A percentile compares a stretch with the other conserved stretches of the same genome.
Evolutionary conservation across 1,284 basidiomycete genomes (phyloP).

Genomic region (Wolfiporia cocos): DNA sequence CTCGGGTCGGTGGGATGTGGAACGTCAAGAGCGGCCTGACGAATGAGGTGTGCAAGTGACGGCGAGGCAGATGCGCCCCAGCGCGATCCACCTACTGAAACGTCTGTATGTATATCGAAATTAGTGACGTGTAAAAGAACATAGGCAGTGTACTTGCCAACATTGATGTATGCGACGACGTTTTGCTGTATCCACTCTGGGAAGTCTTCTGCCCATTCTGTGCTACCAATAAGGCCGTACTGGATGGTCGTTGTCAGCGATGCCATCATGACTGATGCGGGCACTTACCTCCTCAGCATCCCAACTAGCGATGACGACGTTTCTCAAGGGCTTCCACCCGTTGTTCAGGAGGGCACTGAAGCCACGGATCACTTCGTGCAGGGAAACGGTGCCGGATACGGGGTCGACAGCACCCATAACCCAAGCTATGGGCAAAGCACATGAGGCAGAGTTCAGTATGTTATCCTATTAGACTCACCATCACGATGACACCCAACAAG

Average conservation of each 20-base stretch:
- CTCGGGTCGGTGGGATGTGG: slow-evolving; percentile 54
- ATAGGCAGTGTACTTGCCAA: slow-evolving; percentile 40
- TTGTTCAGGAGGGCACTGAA: slow-evolving; percentile 64
- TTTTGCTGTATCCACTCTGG: slow-evolving; percentile 72
- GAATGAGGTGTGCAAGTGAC: slow-evolving; percentile 75
- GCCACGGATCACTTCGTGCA: slow-evolving; percentile 82
- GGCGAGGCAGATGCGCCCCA: slow-evolving; percentile 58
- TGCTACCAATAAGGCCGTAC: slow-evolving; percentile 85
- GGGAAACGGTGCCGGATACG: slow-evolving; percentile 80
- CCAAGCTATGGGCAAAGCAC: slow-evolving; percentile 21
- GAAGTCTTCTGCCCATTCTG: slow-evolving; percentile 90
- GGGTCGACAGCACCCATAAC: slow-evolving; percentile 83
- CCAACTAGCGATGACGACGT: slow-evolving; percentile 88
- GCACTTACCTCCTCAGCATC: slow-evolving; percentile 79
- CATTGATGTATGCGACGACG: slow-evolving; percentile 86
- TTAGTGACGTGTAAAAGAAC: slow-evolving; percentile 2
- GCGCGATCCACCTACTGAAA: slow-evolving; percentile 63
- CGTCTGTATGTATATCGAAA: slow-evolving; percentile 34
- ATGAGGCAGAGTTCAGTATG: background rate
- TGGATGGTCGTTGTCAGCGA: slow-evolving; percentile 22
- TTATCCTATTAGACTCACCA: slow-evolving; percentile 33
- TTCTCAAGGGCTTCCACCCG: slow-evolving; percentile 89
- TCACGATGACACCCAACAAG: slow-evolving; percentile 86
- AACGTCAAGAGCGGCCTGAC: slow-evolving; percentile 58
- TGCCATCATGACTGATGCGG: background rate